Evolutionary conservation across 192 early-diverging fungal genomes (phyloP), one percentile per base, ranked within the genome.

Genomic region (Backusella mclennaniae): DNA sequence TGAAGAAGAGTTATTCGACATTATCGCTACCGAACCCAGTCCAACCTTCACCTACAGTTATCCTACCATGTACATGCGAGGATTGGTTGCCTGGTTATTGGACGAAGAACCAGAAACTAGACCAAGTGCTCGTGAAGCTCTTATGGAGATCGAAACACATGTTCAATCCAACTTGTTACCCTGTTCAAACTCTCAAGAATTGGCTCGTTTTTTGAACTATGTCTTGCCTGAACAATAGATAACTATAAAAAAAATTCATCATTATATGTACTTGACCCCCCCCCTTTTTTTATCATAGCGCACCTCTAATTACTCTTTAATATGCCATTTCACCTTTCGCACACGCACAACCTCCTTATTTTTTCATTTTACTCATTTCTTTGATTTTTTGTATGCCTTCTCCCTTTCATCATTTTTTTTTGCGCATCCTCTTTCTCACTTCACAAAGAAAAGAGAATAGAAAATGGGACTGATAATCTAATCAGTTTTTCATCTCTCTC

Each of bases 31-130:
- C 7, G 82, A 84, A 72, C 76, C 79, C 19, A 71, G 76, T 52
- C 82, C 82, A 41, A 84, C 82, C 14, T 84, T 84, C 49, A 80
- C 79, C 35, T 84, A 84, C 70, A 78, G 78, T 69, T 78, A 80
- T 66, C 82, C 82, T 36, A 74, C 82, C 46, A 84, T 80, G 82
- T 84, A 84, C 70, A 84, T 80, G 79, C 53, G 82, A 36, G 82
- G 82, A 44, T 74, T 84, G 8, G 82, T 84, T 36, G 82, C 82
- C 29, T 84, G 82, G 82, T 68, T 84, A 21, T 59, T 84, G 35
- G 79, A 84, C 53, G 79, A 84, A 75, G 82, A 84, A 17, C 53
- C 76, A 33, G 49, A 52, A 44, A 76, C 73, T 6, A 73, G 82
- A 52, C 82, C 82, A 3, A 63, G 69, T 46, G 82, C 82, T 41